These are phyloP conservation scores for Xylaria sp. DNA, from an alignment of 2,329 filamentous ascomycete species.

Conservation along the genomic window DNA sequence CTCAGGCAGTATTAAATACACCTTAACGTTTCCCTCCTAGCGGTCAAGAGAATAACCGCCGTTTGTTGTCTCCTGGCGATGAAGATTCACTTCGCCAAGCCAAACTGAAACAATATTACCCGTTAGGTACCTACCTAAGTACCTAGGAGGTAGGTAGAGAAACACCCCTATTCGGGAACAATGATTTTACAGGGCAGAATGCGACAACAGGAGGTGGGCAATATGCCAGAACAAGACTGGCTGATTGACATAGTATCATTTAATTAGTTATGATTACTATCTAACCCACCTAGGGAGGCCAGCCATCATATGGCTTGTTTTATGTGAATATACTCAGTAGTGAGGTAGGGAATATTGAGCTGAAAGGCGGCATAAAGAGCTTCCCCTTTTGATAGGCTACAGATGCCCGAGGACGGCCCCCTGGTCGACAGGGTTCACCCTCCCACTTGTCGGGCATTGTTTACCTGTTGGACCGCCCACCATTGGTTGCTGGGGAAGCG, in stretches of 20 bases:
- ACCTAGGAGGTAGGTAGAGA: too few relatives aligned
- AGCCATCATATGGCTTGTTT: too few relatives aligned
- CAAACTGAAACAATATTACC: slow-evolving; percentile 30
- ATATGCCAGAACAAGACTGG: too few relatives aligned
- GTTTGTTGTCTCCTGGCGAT: not conserved
- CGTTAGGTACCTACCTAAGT: not conserved
- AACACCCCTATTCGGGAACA: too few relatives aligned
- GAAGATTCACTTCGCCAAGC: not conserved
- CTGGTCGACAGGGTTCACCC: not conserved
- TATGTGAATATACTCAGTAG: too few relatives aligned
- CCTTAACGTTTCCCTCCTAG: not conserved
- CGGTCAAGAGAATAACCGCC: not conserved
- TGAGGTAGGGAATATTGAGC: too few relatives aligned
- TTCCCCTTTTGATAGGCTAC: not conserved
- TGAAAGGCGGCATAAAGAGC: not conserved
- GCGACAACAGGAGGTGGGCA: not conserved
- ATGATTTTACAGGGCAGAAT: too few relatives aligned
- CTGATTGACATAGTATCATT: too few relatives aligned
- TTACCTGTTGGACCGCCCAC: slow-evolving; percentile 33
- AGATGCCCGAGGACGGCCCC: not conserved
- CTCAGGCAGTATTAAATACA: not conserved
- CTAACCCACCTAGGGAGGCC: too few relatives aligned
- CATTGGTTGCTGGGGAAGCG: slow-evolving; percentile 38
- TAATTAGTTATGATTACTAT: too few relatives aligned
- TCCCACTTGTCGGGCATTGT: slow-evolving; percentile 32